Evolutionary conservation across 1,139 yeast genomes (phyloP).

Genomic region (Pichia cactophila): DNA sequence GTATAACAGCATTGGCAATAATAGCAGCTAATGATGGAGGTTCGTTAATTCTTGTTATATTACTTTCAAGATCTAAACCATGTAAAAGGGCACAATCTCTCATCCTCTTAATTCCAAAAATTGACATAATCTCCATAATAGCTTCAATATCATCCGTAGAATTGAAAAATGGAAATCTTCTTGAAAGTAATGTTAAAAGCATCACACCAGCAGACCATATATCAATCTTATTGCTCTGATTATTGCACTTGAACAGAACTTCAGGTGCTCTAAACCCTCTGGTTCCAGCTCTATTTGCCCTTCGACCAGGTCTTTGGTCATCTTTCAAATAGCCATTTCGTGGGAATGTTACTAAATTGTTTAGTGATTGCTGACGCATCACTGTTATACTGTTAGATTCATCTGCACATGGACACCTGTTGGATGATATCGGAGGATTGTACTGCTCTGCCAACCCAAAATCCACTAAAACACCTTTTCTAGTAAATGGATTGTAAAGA

Average conservation of each 20-base stretch:
- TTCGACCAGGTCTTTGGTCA: slow-evolving; percentile 76
- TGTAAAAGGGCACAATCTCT: slow-evolving; percentile 75
- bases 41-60: slow-evolving; percentile 37
- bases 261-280: slow-evolving; percentile 96
- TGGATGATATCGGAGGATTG: slow-evolving; percentile 14
- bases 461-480: slow-evolving; percentile 82
- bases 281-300: slow-evolving; percentile 98
- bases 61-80: slow-evolving; percentile 81
- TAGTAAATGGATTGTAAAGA: slow-evolving; percentile 65
- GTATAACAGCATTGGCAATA: slow-evolving; percentile 31
- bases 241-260: slow-evolving; percentile 78
- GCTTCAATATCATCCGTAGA: slow-evolving; percentile 93
- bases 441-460: slow-evolving; percentile 77
- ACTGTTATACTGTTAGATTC: slow-evolving; percentile 24
- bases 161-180: slow-evolving; percentile 81
- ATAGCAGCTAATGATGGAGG: slow-evolving; percentile 29
- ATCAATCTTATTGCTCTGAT: slow-evolving; percentile 76
- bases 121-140: slow-evolving; percentile 69
- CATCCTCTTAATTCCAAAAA: slow-evolving; percentile 74
- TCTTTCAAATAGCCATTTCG: slow-evolving; percentile 70
- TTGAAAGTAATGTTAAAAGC: slow-evolving; percentile 58
- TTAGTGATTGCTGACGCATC: slow-evolving; percentile 3
- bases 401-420: slow-evolving; percentile 25
- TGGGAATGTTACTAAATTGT: slow-evolving; percentile 19
- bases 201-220: slow-evolving; percentile 93